A percentile compares a stretch with the other conserved stretches of the same genome.
Evolutionary conservation across 495 filamentous ascomycete species (phyloP).

Genomic region (Tuber borchii): DNA sequence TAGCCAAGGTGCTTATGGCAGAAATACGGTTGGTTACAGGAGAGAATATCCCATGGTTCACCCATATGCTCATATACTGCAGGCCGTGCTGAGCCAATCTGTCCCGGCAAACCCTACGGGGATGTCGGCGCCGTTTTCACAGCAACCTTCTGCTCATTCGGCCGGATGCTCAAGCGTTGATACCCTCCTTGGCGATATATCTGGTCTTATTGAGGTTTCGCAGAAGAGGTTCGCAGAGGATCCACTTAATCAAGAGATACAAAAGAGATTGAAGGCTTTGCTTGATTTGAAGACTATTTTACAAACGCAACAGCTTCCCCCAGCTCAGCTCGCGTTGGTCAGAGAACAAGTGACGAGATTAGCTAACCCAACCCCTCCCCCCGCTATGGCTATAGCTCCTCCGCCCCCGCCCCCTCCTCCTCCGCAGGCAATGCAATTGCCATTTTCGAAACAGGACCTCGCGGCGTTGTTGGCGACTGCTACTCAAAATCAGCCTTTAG

Average conservation of each 20-base stretch:
- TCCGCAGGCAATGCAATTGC: constrained; percentile 41
- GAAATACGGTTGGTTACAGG: constrained; percentile 42
- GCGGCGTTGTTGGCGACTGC: constrained; percentile 39
- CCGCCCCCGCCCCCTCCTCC: constrained; percentile 45
- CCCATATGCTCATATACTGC: constrained; percentile 28
- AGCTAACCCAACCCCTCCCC: constrained; percentile 51
- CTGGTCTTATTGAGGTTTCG: constrained; percentile 61
- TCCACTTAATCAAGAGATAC: constrained; percentile 63
- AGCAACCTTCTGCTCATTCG: constrained; percentile 38
- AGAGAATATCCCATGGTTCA: constrained; percentile 22
- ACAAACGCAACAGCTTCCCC: constrained; percentile 67
- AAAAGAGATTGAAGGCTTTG: constrained; percentile 74
- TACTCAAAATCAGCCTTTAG: constrained; percentile 39
- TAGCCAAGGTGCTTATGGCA: constrained; percentile 34
- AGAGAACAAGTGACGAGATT: constrained; percentile 71
- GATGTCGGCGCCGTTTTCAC: constrained; percentile 32
- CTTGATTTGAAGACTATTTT: constrained; percentile 78
- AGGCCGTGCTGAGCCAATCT: constrained; percentile 44
- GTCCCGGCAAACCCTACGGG: constrained; percentile 43
- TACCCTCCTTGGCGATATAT: constrained; percentile 72
- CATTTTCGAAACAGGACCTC: constrained; percentile 41
- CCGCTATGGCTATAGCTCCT: constrained; percentile 45
- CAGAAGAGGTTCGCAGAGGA: constrained; percentile 65
- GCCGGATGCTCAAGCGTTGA: constrained; percentile 53
- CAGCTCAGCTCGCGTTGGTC: constrained; percentile 71